Evolutionary conservation across 169 alveolate species (phyloP), one percentile per base, ranked within the genome.

Genomic region (Pseudocohnilembus persalinus): DNA sequence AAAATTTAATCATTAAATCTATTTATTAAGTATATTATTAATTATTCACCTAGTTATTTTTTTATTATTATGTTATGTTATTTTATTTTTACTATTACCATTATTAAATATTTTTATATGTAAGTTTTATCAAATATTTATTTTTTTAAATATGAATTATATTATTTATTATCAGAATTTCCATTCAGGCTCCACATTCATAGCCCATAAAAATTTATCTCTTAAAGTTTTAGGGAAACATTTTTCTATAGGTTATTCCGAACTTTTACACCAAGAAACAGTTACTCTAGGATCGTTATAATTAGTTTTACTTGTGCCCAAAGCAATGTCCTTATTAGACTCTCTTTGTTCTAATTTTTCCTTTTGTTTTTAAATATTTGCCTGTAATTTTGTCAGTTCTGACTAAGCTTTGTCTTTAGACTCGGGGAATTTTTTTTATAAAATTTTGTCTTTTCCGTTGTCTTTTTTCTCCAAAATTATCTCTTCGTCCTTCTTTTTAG

Each of bases 211-310:
- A 85, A 99, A 99, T 90, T 99, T 99, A 80, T 94, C 95, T 89
- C 99, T 91, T 64, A 95, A 84, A 29, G 96, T 93, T 89, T 97
- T 98, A 83, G 98, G 96, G 92, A 99, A 98, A 79, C 98, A 94
- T 91, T 97, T 99, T 94, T 98, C 99, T 76, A 99, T 98, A 6
- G 99, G 99, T 24, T 98, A 97, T 85, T 98, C 99, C 88, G 94
- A 94, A 81, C 95, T 92, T 88, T 98, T 98, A 88, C 99, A 98
- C 96, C 98, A 99, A 73, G 99, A 98, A 33, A 98, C 99, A 1
- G 99, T 96, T 73, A 99, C 98, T 87, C 99, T 94, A 0, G 99
- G 99, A 91, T 99, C 99, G 99, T 98, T 98, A 93, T 99, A 99
- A 93, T 99, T 99, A 83, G 98, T 98, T 91, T 99, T 99, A n/a